A percentile compares a stretch with the other conserved stretches of the same genome.
These are phyloP conservation scores for Xylaria telfairii DNA, from an alignment of 495 filamentous ascomycete species.

Conservation along the genomic window DNA sequence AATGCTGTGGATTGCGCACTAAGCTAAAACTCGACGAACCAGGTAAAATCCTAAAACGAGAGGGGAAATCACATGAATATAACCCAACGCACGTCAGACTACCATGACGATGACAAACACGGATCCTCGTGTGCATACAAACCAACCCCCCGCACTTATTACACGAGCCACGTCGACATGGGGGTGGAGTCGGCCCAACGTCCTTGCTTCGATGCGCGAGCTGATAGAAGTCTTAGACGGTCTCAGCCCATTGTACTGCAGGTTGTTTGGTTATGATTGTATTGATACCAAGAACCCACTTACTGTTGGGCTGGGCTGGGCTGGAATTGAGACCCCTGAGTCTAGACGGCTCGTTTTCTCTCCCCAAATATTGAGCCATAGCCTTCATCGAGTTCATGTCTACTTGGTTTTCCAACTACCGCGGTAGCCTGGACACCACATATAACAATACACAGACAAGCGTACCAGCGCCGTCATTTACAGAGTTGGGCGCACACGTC, in stretches of 20 bases:
- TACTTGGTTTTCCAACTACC: background rate
- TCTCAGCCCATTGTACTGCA: background rate
- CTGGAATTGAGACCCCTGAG: background rate
- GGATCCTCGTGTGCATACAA: constrained; percentile 11
- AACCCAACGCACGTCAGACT: constrained; percentile 20
- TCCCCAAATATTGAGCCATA: background rate
- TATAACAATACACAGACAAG: background rate
- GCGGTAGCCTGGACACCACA: background rate
- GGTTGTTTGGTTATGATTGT: background rate
- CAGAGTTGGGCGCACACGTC: background rate
- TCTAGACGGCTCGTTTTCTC: background rate
- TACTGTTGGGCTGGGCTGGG: background rate
- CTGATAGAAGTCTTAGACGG: background rate
- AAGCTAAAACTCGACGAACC: background rate
- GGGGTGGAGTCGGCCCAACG: constrained; percentile 14
- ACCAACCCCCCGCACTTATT: constrained; percentile 7
- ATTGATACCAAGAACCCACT: background rate
- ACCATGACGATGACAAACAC: background rate
- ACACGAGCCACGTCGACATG: constrained; percentile 14
- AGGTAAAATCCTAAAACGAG: background rate
- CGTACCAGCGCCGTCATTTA: background rate
- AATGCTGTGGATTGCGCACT: constrained; percentile 8
- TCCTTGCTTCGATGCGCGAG: background rate
- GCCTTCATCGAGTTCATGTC: background rate
- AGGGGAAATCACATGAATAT: constrained; percentile 25